Conservation (phyloP, 2,329 filamentous ascomycete genomes). For the Leptoxyphium fumago region DNA sequence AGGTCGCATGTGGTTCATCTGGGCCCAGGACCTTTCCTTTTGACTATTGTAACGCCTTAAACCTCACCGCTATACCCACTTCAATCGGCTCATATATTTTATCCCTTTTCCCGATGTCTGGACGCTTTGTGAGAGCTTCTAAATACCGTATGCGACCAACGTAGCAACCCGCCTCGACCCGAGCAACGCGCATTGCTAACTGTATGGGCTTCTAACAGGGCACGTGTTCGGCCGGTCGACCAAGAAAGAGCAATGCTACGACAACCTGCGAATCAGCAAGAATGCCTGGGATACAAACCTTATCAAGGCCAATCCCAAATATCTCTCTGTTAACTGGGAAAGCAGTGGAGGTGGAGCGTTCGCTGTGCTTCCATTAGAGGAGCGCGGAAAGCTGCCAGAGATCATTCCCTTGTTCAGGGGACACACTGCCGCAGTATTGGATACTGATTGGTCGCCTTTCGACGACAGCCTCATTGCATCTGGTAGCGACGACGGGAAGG, state of each 20-base stretch:
- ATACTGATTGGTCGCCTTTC: constrained; percentile 98
- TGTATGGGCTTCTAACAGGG: constrained; percentile 41
- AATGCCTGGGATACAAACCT: constrained; percentile 99
- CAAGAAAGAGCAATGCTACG: constrained; percentile 95
- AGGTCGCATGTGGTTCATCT: no score
- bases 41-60: no score
- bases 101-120: constrained; percentile 38
- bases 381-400: constrained; percentile 82
- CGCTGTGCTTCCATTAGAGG: constrained; percentile 80
- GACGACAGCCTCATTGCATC: constrained; percentile 88
- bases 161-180: constrained; percentile 3
- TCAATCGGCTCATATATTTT: no score
- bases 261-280: constrained; percentile 90
- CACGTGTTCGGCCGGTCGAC: constrained; percentile 96
- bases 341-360: constrained; percentile 90
- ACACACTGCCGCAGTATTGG: constrained; percentile 87
- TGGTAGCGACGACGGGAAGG: constrained; percentile 88
- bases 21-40: neutral
- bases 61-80: no score
- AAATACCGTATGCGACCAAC: constrained; percentile 49
- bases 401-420: constrained; percentile 89
- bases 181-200: constrained; percentile 5
- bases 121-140: constrained; percentile 58
- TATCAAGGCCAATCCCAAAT: constrained; percentile 94
- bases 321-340: constrained; percentile 97